Percentiles rank a stretch among this genome's conserved stretches.
phyloP scores from a whole-genome alignment of 768 basidiomycete species.

The Sporobolomyces roseus region DNA sequence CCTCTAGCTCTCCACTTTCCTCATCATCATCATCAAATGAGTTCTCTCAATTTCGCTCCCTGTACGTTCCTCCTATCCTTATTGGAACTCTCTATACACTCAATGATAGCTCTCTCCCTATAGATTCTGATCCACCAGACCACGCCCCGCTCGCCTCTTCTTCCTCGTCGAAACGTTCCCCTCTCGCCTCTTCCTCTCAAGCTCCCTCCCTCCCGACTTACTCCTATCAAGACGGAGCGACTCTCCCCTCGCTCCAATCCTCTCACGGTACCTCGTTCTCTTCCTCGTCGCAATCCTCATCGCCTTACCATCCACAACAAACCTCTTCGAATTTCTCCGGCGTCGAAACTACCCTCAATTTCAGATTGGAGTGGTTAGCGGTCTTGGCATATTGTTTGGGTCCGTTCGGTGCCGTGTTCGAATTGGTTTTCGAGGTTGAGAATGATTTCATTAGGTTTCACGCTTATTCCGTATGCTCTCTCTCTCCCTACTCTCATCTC shows the following conservation, averaged over 20 bases:
- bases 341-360: slow-evolving; percentile 16
- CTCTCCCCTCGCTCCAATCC: slow-evolving; percentile 10
- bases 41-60: slow-evolving; percentile 35
- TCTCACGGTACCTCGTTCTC: slow-evolving; percentile 13
- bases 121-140: slow-evolving; percentile 28
- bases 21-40: too few species aligned
- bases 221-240: slow-evolving; percentile 29
- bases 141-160: too few species aligned
- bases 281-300: slow-evolving; percentile 2
- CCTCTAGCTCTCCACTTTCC: not conserved
- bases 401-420: slow-evolving; percentile 26
- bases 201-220: slow-evolving; percentile 5
- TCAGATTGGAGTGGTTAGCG: slow-evolving; percentile 4
- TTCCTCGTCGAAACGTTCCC: not conserved
- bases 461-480: slow-evolving; percentile 20
- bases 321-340: not conserved
- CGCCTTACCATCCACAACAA: not conserved
- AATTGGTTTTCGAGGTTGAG: slow-evolving; percentile 33
- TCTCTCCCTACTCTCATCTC: not conserved
- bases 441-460: slow-evolving; percentile 38
- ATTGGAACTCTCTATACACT: too few species aligned
- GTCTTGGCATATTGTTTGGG: slow-evolving; percentile 16
- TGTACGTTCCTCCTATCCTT: too few species aligned
- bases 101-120: not conserved
- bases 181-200: not conserved